Base-by-base conservation (phyloP, 805 yeast genomes). In the Saccharomyces kudriavzevii region DNA sequence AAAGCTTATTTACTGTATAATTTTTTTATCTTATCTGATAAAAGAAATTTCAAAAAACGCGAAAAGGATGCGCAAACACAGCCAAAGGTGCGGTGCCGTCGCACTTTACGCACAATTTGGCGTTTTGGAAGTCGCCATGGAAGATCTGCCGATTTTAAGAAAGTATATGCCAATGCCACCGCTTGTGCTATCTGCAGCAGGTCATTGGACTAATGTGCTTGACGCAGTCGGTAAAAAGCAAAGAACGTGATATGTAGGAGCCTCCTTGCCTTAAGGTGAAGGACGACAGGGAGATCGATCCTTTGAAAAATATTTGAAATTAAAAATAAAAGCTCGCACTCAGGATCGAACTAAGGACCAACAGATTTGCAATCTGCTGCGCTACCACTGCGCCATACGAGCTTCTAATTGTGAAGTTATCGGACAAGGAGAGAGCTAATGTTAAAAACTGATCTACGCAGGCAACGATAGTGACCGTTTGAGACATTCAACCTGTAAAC, bases 291-390 rank as follows among this genome's bases (percentile, higher is more conserved):
- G 17, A 3, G 4, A 8, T 2, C n/a, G 11, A 8, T 35, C 24
- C 8, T 5, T n/a, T 35, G 40, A 2, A n/a, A n/a, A 35, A n/a
- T 3, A 11, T n/a, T n/a, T n/a, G n/a, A n/a, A n/a, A n/a, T n/a
- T n/a, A 70, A 75, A 74, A 71, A 72, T 65, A 57, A 51, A 57
- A 85, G 94, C 89, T 84, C 81, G 85, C 84, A 79, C 89, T 85
- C 95, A 85, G 96, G 83, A 71, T 88, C 84, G 96, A 88, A 88
- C 96, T 85, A 82, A 85, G 90, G 94, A 88, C 96, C 95, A 86
- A 84, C 87, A 86, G 96, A 88, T 87, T 87, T 88, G 96, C 95
- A 88, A 88, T 88, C 96, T 85, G 89, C 90, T 86, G 94, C 95
- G 91, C 92, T 87, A 87, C 96, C 94, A 84, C 94, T 87, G 91